Conservation (phyloP, 2,329 filamentous ascomycete genomes). For the Exophiala lecanii-corni region DNA sequence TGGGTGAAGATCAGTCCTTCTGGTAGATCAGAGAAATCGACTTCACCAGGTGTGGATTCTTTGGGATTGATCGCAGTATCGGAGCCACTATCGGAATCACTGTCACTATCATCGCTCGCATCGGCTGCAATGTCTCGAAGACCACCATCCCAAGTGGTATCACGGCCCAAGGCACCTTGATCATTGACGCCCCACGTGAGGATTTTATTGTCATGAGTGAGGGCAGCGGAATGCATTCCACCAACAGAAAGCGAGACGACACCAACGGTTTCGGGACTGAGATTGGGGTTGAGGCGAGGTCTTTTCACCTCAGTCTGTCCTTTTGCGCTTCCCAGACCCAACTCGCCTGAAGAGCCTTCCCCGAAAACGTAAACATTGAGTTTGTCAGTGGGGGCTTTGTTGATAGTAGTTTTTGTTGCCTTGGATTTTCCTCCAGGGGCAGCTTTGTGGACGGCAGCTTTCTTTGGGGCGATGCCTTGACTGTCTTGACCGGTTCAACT, state of each 20-base stretch:
- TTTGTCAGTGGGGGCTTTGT: constrained; percentile 54
- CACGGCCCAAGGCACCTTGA: constrained; percentile 69
- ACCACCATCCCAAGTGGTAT: constrained; percentile 54
- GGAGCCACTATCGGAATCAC: constrained; percentile 38
- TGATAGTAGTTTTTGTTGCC: constrained; percentile 46
- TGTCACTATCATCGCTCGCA: constrained; percentile 31
- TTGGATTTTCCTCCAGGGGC: constrained; percentile 14
- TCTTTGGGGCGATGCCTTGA: constrained; percentile 12
- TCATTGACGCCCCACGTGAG: constrained; percentile 89
- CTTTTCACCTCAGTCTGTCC: constrained; percentile 62
- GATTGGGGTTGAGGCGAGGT: constrained; percentile 61
- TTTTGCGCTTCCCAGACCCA: constrained; percentile 67
- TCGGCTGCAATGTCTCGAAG: constrained; percentile 30
- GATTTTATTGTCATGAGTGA: constrained; percentile 74
- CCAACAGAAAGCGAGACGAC: constrained; percentile 55
- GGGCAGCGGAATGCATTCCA: constrained; percentile 71
- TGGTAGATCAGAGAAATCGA: constrained; percentile 52
- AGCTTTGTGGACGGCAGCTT: constrained; percentile 11
- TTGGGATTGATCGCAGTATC: constrained; percentile 65
- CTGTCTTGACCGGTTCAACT: background rate
- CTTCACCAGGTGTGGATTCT: constrained; percentile 62
- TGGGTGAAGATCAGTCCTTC: constrained; percentile 61
- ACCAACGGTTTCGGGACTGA: constrained; percentile 51
- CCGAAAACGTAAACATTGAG: constrained; percentile 76
- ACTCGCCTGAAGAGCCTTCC: constrained; percentile 69